These are phyloP conservation scores for Alternaria gansuensis DNA, from an alignment of 2,329 filamentous ascomycete species.

Conservation along the genomic window DNA sequence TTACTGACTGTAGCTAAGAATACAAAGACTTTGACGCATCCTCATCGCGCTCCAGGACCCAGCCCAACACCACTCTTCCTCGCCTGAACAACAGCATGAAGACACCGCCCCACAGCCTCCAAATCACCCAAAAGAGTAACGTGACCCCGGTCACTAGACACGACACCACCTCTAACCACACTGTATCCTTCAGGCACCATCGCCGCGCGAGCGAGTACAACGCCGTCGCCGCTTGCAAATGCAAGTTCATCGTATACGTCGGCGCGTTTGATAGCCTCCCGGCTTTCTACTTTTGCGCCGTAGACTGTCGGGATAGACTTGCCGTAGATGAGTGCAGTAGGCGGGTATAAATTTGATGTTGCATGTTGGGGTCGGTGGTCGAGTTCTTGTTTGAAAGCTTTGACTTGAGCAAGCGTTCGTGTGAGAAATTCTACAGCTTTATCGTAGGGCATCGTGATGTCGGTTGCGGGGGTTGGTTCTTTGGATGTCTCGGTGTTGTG, in stretches of 20 bases:
- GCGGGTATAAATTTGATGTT: slow-evolving; percentile 78
- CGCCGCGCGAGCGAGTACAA: slow-evolving; percentile 83
- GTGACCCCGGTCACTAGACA: slow-evolving; percentile 85
- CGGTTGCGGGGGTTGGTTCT: slow-evolving; percentile 46
- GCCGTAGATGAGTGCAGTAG: slow-evolving; percentile 82
- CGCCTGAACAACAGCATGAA: slow-evolving; percentile 73
- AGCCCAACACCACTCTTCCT: slow-evolving; percentile 78
- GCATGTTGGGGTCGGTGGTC: slow-evolving; percentile 68
- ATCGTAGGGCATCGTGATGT: slow-evolving; percentile 64
- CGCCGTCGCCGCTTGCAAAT: slow-evolving; percentile 88
- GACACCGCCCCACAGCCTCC: slow-evolving; percentile 77
- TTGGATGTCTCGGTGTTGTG: slow-evolving; percentile 37
- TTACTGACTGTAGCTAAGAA: background rate
- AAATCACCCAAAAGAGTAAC: slow-evolving; percentile 87
- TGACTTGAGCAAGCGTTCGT: slow-evolving; percentile 75
- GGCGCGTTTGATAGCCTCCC: slow-evolving; percentile 75
- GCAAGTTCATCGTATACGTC: slow-evolving; percentile 88
- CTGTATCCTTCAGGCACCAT: slow-evolving; percentile 85
- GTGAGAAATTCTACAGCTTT: slow-evolving; percentile 72
- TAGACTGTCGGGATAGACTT: slow-evolving; percentile 87
- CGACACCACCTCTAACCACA: slow-evolving; percentile 74
- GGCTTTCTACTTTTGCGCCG: slow-evolving; percentile 76
- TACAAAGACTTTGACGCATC: slow-evolving; percentile 57
- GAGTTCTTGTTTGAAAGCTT: slow-evolving; percentile 79
- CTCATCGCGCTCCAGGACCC: slow-evolving; percentile 51